A percentile compares a stretch with the other conserved stretches of the same genome.
These are phyloP conservation scores for Leonotis leonurus DNA, from an alignment of 257 asterid genomes.

Conservation along the genomic window DNA sequence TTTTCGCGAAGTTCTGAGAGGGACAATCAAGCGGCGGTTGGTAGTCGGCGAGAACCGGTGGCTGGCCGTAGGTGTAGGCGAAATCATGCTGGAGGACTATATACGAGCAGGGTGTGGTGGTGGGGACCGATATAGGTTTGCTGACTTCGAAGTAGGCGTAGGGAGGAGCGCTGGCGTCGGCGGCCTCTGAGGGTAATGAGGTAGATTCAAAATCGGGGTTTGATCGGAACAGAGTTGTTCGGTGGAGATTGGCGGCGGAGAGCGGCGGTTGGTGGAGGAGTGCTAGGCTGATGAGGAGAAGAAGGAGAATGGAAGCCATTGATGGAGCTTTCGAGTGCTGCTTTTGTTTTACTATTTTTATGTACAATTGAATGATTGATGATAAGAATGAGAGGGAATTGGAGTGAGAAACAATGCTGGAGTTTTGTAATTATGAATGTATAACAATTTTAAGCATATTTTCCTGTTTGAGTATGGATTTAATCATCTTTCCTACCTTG, in stretches of 20 bases:
- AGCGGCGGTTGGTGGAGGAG: constrained; percentile 26
- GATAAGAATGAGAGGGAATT: background rate
- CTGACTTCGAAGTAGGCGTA: constrained; percentile 59
- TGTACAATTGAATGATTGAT: no score
- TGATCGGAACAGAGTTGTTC: constrained; percentile 21
- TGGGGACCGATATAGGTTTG: constrained; percentile 48
- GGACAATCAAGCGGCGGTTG: constrained; percentile 42
- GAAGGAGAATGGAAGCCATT: constrained; percentile 20
- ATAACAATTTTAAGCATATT: background rate
- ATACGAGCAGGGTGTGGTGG: constrained; percentile 48
- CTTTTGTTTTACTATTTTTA: background rate
- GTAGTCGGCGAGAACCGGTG: constrained; percentile 49
- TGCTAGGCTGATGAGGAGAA: constrained; percentile 19
- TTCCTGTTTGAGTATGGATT: background rate
- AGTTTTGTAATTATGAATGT: background rate
- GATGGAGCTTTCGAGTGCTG: background rate
- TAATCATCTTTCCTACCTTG: background rate
- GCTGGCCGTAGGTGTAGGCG: constrained; percentile 42
- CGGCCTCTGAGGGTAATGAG: constrained; percentile 8
- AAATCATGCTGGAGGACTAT: constrained; percentile 54
- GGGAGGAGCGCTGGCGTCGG: constrained; percentile 19
- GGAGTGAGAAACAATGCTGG: constrained; percentile 8
- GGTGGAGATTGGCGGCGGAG: constrained; percentile 34
- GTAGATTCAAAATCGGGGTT: constrained; percentile 17
- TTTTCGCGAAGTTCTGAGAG: constrained; percentile 28